Evolutionary conservation across 2,329 filamentous ascomycete genomes (phyloP).

Genomic region (Nothomitra cinnamomea): DNA sequence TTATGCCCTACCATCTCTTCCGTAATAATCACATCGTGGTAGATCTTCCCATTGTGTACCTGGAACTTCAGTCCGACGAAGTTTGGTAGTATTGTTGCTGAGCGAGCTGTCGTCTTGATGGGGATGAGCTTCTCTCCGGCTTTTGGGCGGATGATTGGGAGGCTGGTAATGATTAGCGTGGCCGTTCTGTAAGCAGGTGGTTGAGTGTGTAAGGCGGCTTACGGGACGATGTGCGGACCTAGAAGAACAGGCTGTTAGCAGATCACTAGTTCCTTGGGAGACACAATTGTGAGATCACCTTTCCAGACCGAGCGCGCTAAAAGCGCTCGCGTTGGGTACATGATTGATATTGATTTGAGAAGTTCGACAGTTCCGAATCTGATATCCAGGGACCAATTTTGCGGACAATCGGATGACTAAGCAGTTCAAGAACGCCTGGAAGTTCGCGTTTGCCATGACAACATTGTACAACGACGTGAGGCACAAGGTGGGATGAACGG

Average conservation of each 20-base stretch:
- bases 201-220: constrained; percentile 21
- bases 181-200: neutral
- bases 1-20: constrained; percentile 97
- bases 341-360: too few relatives aligned
- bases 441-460: neutral
- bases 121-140: constrained; percentile 48
- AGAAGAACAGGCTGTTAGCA: constrained; percentile 2
- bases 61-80: constrained; percentile 83
- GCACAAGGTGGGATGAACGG: neutral
- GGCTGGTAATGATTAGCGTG: constrained; percentile 22
- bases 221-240: constrained; percentile 59
- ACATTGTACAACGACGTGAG: too few relatives aligned
- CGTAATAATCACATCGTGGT: constrained; percentile 66
- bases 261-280: too few relatives aligned
- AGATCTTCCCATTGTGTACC: constrained; percentile 81
- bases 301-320: constrained; percentile 76
- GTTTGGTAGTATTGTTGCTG: constrained; percentile 78
- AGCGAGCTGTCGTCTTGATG: constrained; percentile 73
- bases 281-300: constrained; percentile 39
- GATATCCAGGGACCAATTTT: constrained; percentile 5
- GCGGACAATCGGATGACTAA: constrained; percentile 4
- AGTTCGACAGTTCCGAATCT: constrained; percentile 5
- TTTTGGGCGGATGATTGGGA: constrained; percentile 45
- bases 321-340: constrained; percentile 52
- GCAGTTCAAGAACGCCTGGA: neutral